A percentile compares a stretch with the other conserved stretches of the same genome.
These are phyloP conservation scores for Talaromyces atroroseus DNA, from an alignment of 2,329 filamentous ascomycete genomes.

Conservation along the genomic window DNA sequence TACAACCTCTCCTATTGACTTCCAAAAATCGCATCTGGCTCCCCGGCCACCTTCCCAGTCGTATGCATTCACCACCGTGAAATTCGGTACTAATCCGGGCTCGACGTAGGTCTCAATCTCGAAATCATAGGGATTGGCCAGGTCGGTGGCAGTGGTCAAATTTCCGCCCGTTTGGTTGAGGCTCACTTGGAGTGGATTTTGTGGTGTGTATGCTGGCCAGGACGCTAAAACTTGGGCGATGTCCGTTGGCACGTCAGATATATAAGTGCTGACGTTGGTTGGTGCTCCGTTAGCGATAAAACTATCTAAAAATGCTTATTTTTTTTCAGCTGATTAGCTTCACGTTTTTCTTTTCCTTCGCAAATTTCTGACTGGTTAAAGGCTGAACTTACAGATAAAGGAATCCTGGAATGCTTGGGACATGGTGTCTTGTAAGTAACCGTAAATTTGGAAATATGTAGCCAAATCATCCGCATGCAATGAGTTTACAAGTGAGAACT, in stretches of 20 bases:
- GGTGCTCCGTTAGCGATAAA: constrained; percentile 42
- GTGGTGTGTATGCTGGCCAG: constrained; percentile 34
- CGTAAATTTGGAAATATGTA: constrained; percentile 30
- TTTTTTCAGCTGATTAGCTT: not conserved
- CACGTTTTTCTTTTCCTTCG: not conserved
- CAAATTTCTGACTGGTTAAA: not conserved
- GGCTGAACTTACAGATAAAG: constrained; percentile 20
- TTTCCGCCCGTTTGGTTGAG: constrained; percentile 44
- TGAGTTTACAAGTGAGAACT: constrained; percentile 60
- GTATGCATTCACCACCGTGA: constrained; percentile 40
- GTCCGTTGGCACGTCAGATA: constrained; percentile 14
- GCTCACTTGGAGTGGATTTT: constrained; percentile 36
- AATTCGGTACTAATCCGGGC: constrained; percentile 31
- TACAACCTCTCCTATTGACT: constrained; percentile 14
- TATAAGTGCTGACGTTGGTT: constrained; percentile 24
- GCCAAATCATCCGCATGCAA: constrained; percentile 61
- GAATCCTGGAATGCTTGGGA: constrained; percentile 12
- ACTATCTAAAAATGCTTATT: constrained; percentile 38
- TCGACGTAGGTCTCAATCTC: constrained; percentile 23
- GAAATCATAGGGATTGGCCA: constrained; percentile 13
- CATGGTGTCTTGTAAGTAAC: constrained; percentile 5
- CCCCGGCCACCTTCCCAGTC: constrained; percentile 47
- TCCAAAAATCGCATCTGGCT: constrained; percentile 44
- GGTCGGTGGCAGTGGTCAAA: constrained; percentile 13
- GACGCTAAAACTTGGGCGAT: constrained; percentile 5